Percentiles rank a stretch among this genome's conserved stretches.
Conservation (phyloP, 2,329 filamentous ascomycete species). For the Cercospora sp. region DNA sequence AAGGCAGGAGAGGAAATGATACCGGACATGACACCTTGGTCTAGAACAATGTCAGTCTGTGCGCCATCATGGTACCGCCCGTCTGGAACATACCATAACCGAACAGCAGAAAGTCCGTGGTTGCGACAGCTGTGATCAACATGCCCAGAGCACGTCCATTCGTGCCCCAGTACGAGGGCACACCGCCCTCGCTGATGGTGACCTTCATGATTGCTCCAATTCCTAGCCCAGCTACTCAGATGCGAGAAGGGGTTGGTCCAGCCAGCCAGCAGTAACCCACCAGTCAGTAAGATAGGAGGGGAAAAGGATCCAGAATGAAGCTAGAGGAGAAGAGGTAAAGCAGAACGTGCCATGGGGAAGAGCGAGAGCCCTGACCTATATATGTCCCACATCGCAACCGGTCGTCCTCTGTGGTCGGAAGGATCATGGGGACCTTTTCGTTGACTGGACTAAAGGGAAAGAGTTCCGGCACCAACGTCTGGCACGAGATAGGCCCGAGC, state of each 20-base stretch:
- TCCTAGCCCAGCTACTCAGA: background rate
- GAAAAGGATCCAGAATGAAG: background rate
- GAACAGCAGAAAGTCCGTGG: slow-evolving; percentile 23
- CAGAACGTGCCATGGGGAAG: slow-evolving; percentile 8
- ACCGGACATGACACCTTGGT: slow-evolving; percentile 43
- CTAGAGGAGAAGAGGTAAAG: slow-evolving; percentile 3
- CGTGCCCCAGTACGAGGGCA: slow-evolving; percentile 29
- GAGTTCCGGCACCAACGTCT: background rate
- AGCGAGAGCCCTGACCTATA: slow-evolving; percentile 7
- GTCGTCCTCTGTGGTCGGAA: background rate
- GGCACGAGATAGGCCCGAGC: slow-evolving; percentile 5
- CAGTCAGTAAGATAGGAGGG: background rate
- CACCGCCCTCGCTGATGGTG: slow-evolving; percentile 20
- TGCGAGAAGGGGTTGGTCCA: background rate
- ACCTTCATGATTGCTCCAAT: slow-evolving; percentile 20
- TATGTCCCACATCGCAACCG: background rate
- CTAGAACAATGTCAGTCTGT: background rate
- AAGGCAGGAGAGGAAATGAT: slow-evolving; percentile 44
- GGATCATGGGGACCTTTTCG: background rate
- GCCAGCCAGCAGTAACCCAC: background rate
- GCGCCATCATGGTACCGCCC: background rate
- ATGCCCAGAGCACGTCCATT: slow-evolving; percentile 21
- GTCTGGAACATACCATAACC: slow-evolving; percentile 5
- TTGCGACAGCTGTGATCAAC: slow-evolving; percentile 25
- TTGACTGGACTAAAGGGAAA: background rate